phyloP scores from a whole-genome alignment of 2,329 filamentous ascomycete species.

The Apiospora phragmitis region DNA sequence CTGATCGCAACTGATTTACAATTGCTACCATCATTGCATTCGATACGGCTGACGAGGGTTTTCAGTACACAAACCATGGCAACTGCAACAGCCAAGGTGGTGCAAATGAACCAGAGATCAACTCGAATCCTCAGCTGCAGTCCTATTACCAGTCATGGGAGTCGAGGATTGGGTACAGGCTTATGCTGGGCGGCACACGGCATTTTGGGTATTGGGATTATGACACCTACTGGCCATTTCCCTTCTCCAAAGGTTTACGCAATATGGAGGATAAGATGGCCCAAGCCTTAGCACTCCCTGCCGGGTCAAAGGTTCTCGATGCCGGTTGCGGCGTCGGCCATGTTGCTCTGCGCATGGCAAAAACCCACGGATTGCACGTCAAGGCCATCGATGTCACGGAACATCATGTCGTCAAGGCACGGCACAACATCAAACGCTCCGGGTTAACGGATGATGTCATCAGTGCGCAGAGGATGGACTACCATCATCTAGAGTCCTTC shows the following conservation, averaged over 20 bases:
- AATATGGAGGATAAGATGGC: conserved; percentile 52
- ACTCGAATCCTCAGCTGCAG: conserved; percentile 40
- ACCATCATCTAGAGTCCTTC: conserved; percentile 49
- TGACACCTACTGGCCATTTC: conserved; percentile 49
- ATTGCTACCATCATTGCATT: too few relatives aligned
- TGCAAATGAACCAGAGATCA: conserved; percentile 30
- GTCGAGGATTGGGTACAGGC: conserved; percentile 42
- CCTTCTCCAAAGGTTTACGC: conserved; percentile 41
- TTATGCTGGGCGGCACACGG: conserved; percentile 46
- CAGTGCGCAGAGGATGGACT: conserved; percentile 45
- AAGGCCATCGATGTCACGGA: conserved; percentile 50
- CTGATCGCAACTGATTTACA: background rate
- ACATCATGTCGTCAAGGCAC: conserved; percentile 46
- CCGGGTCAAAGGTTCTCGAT: conserved; percentile 48
- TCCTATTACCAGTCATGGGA: conserved; percentile 48
- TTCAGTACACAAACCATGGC: background rate
- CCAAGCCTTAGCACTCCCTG: conserved; percentile 35
- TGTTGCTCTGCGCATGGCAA: conserved; percentile 50
- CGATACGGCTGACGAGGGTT: background rate
- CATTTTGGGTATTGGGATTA: conserved; percentile 52
- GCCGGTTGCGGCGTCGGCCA: conserved; percentile 52
- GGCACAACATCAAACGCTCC: conserved; percentile 37
- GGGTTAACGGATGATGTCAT: conserved; percentile 37
- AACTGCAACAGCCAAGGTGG: background rate
- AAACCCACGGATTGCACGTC: conserved; percentile 38